Conservation (phyloP, 176 grass and related monocot species). For the Musa schizocarpa region DNA sequence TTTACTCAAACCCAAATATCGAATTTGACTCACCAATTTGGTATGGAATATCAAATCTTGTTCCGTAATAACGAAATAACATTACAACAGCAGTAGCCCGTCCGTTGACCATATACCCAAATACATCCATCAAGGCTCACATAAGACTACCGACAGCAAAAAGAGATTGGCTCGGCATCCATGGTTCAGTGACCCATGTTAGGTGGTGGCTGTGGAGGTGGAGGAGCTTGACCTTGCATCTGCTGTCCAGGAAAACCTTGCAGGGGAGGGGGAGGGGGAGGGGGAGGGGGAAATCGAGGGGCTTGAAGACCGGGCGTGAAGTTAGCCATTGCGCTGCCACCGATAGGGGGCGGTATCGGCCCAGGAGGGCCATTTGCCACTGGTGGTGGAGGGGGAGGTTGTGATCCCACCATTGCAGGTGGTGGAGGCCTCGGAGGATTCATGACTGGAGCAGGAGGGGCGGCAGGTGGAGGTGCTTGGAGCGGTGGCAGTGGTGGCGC, state of each 20-base stretch:
- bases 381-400: constrained; percentile 54
- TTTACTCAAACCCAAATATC: no score
- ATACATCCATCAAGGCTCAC: no score
- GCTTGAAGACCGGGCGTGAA: constrained; percentile 46
- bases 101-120: no score
- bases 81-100: no score
- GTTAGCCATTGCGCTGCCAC: constrained; percentile 41
- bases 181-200: constrained; percentile 7
- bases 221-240: constrained; percentile 18
- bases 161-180: neutral
- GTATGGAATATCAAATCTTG: no score
- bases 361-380: constrained; percentile 61
- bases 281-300: neutral
- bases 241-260: constrained; percentile 55
- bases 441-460: constrained; percentile 23
- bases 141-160: neutral
- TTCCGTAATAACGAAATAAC: no score
- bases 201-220: neutral
- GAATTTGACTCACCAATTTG: no score
- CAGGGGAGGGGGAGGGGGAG: constrained; percentile 30
- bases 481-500: constrained; percentile 48
- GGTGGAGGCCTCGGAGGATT: constrained; percentile 61
- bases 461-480: constrained; percentile 32
- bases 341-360: constrained; percentile 57
- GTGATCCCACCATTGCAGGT: constrained; percentile 32